A percentile compares a stretch with the other conserved stretches of the same genome.
These are phyloP conservation scores for Trichophyton schoenleinii DNA, from an alignment of 2,329 filamentous ascomycete species.

Conservation along the genomic window DNA sequence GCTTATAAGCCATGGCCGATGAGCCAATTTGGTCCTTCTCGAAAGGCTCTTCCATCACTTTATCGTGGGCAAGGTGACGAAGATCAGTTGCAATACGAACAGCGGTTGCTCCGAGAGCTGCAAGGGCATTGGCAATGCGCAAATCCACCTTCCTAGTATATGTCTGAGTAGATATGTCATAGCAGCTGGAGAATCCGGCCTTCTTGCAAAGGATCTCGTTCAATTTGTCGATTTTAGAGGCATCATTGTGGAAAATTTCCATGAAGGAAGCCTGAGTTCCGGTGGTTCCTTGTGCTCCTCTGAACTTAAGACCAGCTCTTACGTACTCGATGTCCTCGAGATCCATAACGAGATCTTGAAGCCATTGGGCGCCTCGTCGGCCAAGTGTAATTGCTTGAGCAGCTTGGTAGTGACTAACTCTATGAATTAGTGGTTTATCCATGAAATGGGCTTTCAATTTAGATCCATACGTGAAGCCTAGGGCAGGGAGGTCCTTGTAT, in stretches of 20 bases:
- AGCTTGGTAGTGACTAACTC: constrained; percentile 7
- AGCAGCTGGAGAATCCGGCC: constrained; percentile 50
- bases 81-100: constrained; percentile 65
- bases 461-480: constrained; percentile 63
- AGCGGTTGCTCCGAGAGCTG: constrained; percentile 61
- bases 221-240: constrained; percentile 48
- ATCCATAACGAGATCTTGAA: constrained; percentile 64
- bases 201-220: constrained; percentile 53
- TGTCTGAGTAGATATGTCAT: constrained; percentile 58
- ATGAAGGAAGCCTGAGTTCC: constrained; percentile 69
- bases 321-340: constrained; percentile 59
- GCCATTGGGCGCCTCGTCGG: constrained; percentile 59
- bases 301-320: constrained; percentile 57
- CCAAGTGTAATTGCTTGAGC: constrained; percentile 52
- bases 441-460: background rate
- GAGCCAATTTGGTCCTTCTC: constrained; percentile 67
- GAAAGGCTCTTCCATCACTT: constrained; percentile 78
- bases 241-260: constrained; percentile 51
- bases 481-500: constrained; percentile 58
- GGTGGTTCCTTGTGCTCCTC: constrained; percentile 59
- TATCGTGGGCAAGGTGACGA: constrained; percentile 58
- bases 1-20: constrained; percentile 56
- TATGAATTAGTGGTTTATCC: background rate
- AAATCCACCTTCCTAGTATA: constrained; percentile 75
- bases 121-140: constrained; percentile 66